These are phyloP conservation scores for Suillus weaverae DNA, from an alignment of 768 basidiomycete genomes.

Conservation along the genomic window DNA sequence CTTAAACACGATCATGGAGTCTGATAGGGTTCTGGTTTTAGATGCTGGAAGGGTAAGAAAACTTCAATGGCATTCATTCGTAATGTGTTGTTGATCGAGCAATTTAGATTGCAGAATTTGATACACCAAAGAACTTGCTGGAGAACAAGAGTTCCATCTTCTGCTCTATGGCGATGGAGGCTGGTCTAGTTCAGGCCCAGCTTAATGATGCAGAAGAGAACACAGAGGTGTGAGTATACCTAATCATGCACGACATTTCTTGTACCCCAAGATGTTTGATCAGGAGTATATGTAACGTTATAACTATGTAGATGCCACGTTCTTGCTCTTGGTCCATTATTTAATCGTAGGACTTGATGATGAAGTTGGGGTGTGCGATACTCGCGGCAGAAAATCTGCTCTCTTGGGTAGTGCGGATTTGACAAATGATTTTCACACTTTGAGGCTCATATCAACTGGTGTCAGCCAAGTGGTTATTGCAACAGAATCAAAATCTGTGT, in stretches of 20 bases:
- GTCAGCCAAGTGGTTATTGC: too few relatives aligned
- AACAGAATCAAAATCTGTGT: too few relatives aligned
- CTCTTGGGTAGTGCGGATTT: too few relatives aligned
- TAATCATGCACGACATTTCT: not conserved
- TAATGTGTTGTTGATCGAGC: not conserved
- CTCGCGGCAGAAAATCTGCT: too few relatives aligned
- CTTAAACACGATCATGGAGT: constrained; percentile 82
- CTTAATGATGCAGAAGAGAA: constrained; percentile 1
- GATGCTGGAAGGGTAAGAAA: constrained; percentile 64
- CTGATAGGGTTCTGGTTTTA: constrained; percentile 80
- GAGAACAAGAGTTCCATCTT: constrained; percentile 57
- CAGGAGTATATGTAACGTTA: not conserved
- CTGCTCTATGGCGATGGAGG: constrained; percentile 64
- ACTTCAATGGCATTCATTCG: not conserved
- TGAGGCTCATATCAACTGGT: too few relatives aligned
- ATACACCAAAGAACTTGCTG: constrained; percentile 65
- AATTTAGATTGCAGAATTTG: constrained; percentile 71
- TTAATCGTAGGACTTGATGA: not conserved
- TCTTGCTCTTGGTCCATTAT: not conserved
- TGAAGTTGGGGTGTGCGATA: not conserved
- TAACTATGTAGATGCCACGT: not conserved
- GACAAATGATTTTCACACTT: too few relatives aligned
- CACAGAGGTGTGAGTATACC: not conserved
- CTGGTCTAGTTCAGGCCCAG: constrained; percentile 42
- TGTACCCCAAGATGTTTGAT: not conserved